Evolutionary conservation across 169 alveolate genomes (phyloP), one percentile per base, ranked within the genome.

Genomic region (Plasmodium cynomolgi): DNA sequence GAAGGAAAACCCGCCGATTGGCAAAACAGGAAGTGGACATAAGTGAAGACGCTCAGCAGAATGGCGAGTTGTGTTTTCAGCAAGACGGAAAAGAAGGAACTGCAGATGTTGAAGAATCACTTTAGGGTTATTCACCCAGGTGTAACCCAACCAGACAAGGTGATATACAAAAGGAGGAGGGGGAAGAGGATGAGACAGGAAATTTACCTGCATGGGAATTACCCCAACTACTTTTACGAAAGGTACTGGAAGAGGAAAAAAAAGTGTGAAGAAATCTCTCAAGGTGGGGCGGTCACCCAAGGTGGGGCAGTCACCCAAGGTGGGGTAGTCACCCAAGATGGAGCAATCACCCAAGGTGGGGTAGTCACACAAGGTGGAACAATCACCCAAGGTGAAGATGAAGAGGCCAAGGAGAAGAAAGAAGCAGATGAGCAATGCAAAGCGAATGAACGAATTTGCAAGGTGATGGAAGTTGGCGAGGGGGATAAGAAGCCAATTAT

Each of bases 61-160:
- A 83, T 83, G 92, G n/a, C 92, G 41, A 82, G 29, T 37, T 83
- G 92, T 3, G 15, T 83, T 68, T 83, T 83, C 47, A 71, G 73
- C 50, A 83, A 83, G 8, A 20, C 6, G 2, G 54, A 83, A 83
- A 83, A 68, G 44, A 83, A 68, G 9, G 50, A 83, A 39, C 3
- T 62, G 72, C 23, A 4, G 15, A 39, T 37, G 41, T 17, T 68
- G 50, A 62, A 26, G 39, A 68, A 29, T 13, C 56, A 13, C 31
- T 62, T 83, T 58, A 31, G 73, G 47, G 20, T 50, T 5, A 68
- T 26, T 6, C 44, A 68, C 2, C 26, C 37, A 15, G 79, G 73
- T 34, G 29, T 68, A 31, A 6, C 44, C 39, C 74, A 83, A 62
- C 20, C 82, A 20, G 44, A 83, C 23, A 11, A 31, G 29, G 17